Evolutionary conservation across 2,329 filamentous ascomycete species (phyloP).

Genomic region (Colletotrichum sojae): DNA sequence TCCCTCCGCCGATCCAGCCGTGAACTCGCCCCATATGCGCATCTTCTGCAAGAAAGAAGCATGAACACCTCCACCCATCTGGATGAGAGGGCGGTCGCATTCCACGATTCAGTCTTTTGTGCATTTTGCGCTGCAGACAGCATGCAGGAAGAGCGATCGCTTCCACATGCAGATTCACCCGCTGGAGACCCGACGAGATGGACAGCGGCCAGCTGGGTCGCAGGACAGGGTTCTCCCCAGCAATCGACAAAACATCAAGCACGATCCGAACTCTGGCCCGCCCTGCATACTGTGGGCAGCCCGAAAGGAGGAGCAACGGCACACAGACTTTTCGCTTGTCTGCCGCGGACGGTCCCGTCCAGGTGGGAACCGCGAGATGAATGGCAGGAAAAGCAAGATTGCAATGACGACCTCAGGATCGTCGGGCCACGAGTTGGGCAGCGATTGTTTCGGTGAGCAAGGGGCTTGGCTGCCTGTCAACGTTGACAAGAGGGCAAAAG

Average conservation of each 20-base stretch:
- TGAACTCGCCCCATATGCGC: conserved; percentile 32
- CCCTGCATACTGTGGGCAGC: conserved; percentile 3
- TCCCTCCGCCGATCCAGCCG: conserved; percentile 25
- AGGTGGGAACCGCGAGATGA: conserved; percentile 24
- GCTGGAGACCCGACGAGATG: conserved; percentile 26
- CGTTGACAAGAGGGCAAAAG: background rate
- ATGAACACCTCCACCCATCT: conserved; percentile 27
- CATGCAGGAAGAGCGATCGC: conserved; percentile 27
- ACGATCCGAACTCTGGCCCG: conserved; percentile 32
- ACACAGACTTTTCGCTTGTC: conserved; percentile 21
- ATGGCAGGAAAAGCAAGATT: conserved; percentile 29
- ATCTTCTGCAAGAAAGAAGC: conserved; percentile 17
- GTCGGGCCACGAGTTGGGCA: conserved; percentile 39
- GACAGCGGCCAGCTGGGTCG: conserved; percentile 18
- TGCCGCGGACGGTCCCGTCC: conserved; percentile 27
- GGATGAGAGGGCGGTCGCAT: conserved; percentile 13
- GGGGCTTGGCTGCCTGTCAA: conserved; percentile 18
- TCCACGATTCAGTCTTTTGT: background rate
- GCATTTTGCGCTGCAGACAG: conserved; percentile 26
- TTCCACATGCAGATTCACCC: conserved; percentile 12
- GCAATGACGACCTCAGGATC: conserved; percentile 10
- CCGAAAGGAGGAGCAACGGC: conserved; percentile 13
- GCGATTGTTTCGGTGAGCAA: conserved; percentile 25
- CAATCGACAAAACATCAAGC: conserved; percentile 25
- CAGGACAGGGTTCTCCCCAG: conserved; percentile 28